These are phyloP conservation scores for Daldinia sp. DNA, from an alignment of 2,329 filamentous ascomycete species.

Conservation along the genomic window DNA sequence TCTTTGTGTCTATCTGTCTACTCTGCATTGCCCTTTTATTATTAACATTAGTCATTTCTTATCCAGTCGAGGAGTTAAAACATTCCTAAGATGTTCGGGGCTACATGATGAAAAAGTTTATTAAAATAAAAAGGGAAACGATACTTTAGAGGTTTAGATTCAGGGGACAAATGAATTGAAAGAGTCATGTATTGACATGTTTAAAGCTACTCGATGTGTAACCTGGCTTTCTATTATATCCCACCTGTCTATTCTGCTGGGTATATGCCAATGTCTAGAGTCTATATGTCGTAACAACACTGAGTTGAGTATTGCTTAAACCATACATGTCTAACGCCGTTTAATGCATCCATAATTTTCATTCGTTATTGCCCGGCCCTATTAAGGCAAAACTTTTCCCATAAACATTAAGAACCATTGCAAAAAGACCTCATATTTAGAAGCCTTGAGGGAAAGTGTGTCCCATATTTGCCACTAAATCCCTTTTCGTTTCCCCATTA, in stretches of 20 bases:
- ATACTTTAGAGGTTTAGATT: too few relatives aligned
- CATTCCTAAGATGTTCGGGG: not conserved
- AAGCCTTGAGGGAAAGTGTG: not conserved
- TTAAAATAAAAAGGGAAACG: too few relatives aligned
- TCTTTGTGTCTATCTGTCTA: not conserved
- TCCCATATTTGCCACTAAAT: not conserved
- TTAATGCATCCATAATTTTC: not conserved
- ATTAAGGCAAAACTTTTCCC: not conserved
- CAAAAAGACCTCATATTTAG: not conserved
- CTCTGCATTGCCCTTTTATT: not conserved
- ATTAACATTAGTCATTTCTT: not conserved
- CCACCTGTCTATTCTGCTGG: not conserved
- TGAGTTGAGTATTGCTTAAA: not conserved
- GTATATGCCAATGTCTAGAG: not conserved
- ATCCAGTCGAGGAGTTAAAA: not conserved
- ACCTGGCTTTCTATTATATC: not conserved
- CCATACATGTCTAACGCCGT: not conserved
- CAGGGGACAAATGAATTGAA: not conserved
- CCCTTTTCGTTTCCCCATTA: conserved; percentile 10
- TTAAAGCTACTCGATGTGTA: not conserved
- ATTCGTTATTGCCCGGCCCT: not conserved
- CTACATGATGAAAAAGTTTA: not conserved
- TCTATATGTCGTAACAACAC: not conserved
- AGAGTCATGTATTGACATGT: not conserved
- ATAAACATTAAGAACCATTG: not conserved